Evolutionary conservation across 305 asterid species (phyloP).

Genomic region (Petunia hybrid): DNA sequence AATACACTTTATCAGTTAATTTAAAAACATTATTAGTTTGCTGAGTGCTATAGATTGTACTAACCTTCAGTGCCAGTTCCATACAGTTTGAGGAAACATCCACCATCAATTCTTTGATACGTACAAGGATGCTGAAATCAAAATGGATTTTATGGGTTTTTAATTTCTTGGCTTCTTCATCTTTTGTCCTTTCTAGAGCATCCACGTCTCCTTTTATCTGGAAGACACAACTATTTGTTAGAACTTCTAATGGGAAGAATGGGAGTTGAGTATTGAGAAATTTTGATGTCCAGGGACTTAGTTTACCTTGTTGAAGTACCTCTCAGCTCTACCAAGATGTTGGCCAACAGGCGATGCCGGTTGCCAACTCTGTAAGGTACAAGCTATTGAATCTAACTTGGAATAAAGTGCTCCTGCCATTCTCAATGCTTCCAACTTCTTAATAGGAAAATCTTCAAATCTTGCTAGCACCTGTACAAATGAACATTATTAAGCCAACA

Average conservation of each 20-base stretch:
- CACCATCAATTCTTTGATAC: constrained; percentile 83
- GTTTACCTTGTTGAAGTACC: constrained; percentile 76
- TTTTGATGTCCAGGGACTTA: constrained; percentile 24
- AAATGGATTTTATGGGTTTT: constrained; percentile 74
- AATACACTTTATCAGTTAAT: neutral
- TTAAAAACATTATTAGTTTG: neutral
- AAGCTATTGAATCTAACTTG: constrained; percentile 61
- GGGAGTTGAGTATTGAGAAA: neutral
- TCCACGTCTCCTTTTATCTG: constrained; percentile 88
- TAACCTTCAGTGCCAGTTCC: constrained; percentile 87
- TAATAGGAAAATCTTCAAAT: constrained; percentile 83
- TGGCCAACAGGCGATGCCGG: constrained; percentile 59
- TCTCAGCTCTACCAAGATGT: constrained; percentile 72
- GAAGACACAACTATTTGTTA: constrained; percentile 13
- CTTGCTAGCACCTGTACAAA: constrained; percentile 76
- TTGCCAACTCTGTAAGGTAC: constrained; percentile 66
- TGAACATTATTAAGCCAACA: constrained; percentile 19
- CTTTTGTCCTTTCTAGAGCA: constrained; percentile 81
- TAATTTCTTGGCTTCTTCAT: constrained; percentile 81
- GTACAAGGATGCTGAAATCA: constrained; percentile 72
- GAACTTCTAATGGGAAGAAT: neutral
- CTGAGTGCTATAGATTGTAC: constrained; percentile 29
- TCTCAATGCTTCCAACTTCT: constrained; percentile 86
- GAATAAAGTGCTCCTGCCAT: constrained; percentile 77
- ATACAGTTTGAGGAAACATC: constrained; percentile 86